Evolutionary conservation across 495 filamentous ascomycete species (phyloP).

Genomic region (Neohortaea acidophila): DNA sequence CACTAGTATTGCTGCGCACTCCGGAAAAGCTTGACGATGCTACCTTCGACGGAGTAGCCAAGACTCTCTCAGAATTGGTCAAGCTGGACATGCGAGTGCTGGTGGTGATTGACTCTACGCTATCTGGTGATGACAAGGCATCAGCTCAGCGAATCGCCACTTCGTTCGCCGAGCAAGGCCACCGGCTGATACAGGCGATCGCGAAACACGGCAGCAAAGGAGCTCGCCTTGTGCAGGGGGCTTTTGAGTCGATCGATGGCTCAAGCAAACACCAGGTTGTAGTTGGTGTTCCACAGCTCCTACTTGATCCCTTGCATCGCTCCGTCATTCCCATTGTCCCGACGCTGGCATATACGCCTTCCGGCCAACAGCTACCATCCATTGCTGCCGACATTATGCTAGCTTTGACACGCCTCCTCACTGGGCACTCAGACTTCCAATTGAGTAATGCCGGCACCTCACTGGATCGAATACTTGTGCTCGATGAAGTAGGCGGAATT

Average conservation of each 20-base stretch:
- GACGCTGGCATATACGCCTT: constrained; percentile 49
- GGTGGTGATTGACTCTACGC: constrained; percentile 54
- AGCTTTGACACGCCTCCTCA: constrained; percentile 23
- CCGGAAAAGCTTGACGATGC: constrained; percentile 53
- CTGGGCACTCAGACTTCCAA: constrained; percentile 41
- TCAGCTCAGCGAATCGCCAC: constrained; percentile 17
- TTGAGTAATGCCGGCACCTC: constrained; percentile 17
- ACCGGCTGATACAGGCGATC: constrained; percentile 60
- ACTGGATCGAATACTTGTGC: constrained; percentile 73
- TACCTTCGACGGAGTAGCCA: constrained; percentile 58
- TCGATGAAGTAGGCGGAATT: constrained; percentile 80
- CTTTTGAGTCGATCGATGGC: constrained; percentile 32
- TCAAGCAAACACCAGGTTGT: constrained; percentile 21
- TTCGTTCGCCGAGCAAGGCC: constrained; percentile 45
- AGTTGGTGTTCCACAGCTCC: constrained; percentile 40
- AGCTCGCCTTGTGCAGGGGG: constrained; percentile 53
- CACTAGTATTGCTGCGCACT: constrained; percentile 68
- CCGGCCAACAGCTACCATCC: constrained; percentile 38
- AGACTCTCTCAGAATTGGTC: constrained; percentile 67
- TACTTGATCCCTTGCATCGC: constrained; percentile 54
- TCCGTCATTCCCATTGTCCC: constrained; percentile 69
- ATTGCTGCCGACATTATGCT: constrained; percentile 47
- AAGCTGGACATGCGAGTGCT: constrained; percentile 67
- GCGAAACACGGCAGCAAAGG: constrained; percentile 47
- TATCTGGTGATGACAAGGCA: constrained; percentile 26